These are phyloP conservation scores for Flaveria bidentis DNA, from an alignment of 129 eudicot genomes.

Conservation along the genomic window DNA sequence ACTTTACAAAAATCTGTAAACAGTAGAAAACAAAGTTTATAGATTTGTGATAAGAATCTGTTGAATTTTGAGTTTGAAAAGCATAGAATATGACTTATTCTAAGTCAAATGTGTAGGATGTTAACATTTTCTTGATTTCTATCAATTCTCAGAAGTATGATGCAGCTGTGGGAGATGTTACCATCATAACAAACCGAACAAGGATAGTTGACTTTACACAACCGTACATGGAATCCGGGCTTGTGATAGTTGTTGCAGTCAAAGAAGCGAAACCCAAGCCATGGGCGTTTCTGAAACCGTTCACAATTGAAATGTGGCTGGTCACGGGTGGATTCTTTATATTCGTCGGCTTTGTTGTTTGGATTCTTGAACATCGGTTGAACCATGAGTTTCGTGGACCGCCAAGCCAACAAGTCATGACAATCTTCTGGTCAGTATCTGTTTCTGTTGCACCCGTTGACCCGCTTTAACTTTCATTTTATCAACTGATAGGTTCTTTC, in stretches of 20 bases:
- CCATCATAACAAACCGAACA: slow-evolving; percentile 83
- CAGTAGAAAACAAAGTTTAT: background rate
- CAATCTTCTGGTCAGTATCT: slow-evolving; percentile 74
- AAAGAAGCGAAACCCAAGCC: slow-evolving; percentile 58
- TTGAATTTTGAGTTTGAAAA: background rate
- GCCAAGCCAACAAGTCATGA: slow-evolving; percentile 82
- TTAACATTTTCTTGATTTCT: slow-evolving; percentile 19
- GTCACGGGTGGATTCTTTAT: slow-evolving; percentile 82
- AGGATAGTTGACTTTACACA: slow-evolving; percentile 94
- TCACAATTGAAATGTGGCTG: slow-evolving; percentile 84
- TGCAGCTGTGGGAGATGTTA: slow-evolving; percentile 97
- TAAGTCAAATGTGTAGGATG: slow-evolving; percentile 25
- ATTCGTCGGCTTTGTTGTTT: slow-evolving; percentile 82
- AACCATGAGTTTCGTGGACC: slow-evolving; percentile 93
- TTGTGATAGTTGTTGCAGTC: slow-evolving; percentile 71
- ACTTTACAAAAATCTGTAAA: background rate
- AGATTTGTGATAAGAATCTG: background rate
- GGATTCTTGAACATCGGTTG: slow-evolving; percentile 88
- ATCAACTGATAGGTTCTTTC: background rate
- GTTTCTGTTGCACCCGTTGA: background rate
- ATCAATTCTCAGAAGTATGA: slow-evolving; percentile 64
- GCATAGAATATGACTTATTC: background rate
- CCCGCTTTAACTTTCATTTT: background rate
- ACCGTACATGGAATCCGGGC: slow-evolving; percentile 95
- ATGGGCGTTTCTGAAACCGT: slow-evolving; percentile 93